These are phyloP conservation scores for Pezicula carpinea DNA, from an alignment of 2,329 filamentous ascomycete genomes.

Conservation along the genomic window DNA sequence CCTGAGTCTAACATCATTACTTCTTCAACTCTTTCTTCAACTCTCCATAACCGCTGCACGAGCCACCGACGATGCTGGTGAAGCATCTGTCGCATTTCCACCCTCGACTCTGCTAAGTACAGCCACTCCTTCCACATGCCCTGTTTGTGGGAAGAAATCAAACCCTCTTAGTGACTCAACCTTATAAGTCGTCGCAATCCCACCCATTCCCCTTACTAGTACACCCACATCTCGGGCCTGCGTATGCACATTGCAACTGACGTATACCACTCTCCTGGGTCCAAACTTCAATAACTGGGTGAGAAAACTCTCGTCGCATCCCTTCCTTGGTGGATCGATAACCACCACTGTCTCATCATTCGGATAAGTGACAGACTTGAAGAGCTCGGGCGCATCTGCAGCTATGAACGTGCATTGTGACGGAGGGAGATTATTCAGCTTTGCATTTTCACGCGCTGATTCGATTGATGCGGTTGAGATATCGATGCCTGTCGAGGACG, in stretches of 20 bases:
- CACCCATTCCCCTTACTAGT: conserved; percentile 65
- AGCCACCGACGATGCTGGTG: no score
- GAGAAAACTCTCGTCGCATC: conserved; percentile 83
- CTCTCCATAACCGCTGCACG: no score
- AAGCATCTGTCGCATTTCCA: background rate
- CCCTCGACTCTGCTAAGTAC: conserved; percentile 55
- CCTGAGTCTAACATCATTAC: no score
- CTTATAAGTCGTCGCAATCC: conserved; percentile 56
- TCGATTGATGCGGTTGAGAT: conserved; percentile 75
- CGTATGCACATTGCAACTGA: conserved; percentile 97
- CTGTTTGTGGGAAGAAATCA: conserved; percentile 92
- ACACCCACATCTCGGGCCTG: conserved; percentile 91
- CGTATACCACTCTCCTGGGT: conserved; percentile 80
- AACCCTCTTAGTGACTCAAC: conserved; percentile 91
- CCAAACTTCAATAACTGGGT: conserved; percentile 73
- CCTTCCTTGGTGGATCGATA: conserved; percentile 93
- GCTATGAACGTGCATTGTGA: conserved; percentile 79
- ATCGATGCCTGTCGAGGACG: conserved; percentile 84
- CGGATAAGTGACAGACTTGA: conserved; percentile 69
- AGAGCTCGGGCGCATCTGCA: conserved; percentile 80
- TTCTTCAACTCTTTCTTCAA: no score
- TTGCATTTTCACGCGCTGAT: conserved; percentile 74
- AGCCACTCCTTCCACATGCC: conserved; percentile 65
- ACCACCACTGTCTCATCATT: conserved; percentile 86
- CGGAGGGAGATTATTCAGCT: conserved; percentile 63